phyloP scores from a whole-genome alignment of 768 basidiomycete genomes.

The Tephrocybe sp. region DNA sequence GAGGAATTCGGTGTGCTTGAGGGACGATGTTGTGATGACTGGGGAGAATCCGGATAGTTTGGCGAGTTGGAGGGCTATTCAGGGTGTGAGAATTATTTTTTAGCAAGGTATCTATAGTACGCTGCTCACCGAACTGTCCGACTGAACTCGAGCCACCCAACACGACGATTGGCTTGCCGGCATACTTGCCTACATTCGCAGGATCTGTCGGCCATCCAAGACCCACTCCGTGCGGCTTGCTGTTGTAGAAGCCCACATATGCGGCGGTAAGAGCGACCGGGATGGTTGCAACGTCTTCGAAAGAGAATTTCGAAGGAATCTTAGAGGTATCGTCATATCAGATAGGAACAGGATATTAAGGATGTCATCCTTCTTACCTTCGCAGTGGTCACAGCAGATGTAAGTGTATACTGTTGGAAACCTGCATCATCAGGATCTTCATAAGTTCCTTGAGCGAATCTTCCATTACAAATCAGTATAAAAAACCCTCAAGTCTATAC shows the following conservation, averaged over 20 bases:
- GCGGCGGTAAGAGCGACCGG: conserved; percentile 40
- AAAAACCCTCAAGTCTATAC: too few relatives aligned
- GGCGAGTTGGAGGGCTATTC: conserved; percentile 37
- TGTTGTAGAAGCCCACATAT: conserved; percentile 33
- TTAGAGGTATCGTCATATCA: too few relatives aligned
- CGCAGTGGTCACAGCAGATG: conserved; percentile 35
- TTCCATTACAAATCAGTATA: too few relatives aligned
- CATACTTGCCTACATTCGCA: conserved; percentile 25
- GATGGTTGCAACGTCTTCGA: conserved; percentile 41
- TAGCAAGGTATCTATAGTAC: not conserved
- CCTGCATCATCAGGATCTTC: conserved; percentile 35
- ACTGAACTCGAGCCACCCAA: not conserved
- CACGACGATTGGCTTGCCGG: conserved; percentile 26
- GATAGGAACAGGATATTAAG: not conserved
- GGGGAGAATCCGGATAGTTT: conserved; percentile 40
- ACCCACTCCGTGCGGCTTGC: conserved; percentile 20
- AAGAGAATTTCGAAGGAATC: conserved; percentile 37
- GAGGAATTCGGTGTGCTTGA: conserved; percentile 30
- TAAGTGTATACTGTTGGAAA: conserved; percentile 47
- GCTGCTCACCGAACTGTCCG: not conserved
- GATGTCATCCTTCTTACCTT: conserved; percentile 31
- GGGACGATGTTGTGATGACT: conserved; percentile 40
- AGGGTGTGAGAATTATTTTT: not conserved
- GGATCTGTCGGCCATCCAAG: conserved; percentile 26
- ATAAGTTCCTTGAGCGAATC: conserved; percentile 40